Percentiles rank a stretch among this genome's conserved stretches.
phyloP scores from a whole-genome alignment of 192 early-diverging fungal genomes.

The Linderina pennispora region DNA sequence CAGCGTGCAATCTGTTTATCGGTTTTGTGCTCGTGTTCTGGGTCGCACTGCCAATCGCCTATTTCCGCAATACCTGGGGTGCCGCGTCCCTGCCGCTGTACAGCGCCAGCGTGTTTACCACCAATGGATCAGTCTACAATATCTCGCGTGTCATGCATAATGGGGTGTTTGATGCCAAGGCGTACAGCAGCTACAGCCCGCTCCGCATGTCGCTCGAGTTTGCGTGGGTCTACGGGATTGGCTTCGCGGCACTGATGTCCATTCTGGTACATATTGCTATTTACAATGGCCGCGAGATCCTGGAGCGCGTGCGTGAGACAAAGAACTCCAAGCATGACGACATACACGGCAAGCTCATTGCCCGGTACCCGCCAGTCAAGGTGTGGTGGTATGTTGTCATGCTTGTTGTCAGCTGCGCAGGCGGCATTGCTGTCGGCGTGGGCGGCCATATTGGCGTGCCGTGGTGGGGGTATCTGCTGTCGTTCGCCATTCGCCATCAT shows the following conservation, averaged over 20 bases:
- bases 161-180: slow-evolving; percentile 49
- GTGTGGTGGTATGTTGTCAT: slow-evolving; percentile 66
- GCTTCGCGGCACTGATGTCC: slow-evolving; percentile 63
- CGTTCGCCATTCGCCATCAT: slow-evolving; percentile 58
- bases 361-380: slow-evolving; percentile 65
- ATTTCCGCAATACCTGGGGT: slow-evolving; percentile 64
- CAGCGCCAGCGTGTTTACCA: slow-evolving; percentile 54
- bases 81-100: slow-evolving; percentile 57
- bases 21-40: slow-evolving; percentile 70
- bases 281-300: slow-evolving; percentile 68
- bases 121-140: slow-evolving; percentile 54
- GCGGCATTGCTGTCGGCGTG: slow-evolving; percentile 48
- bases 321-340: slow-evolving; percentile 59
- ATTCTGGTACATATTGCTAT: slow-evolving; percentile 62
- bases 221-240: slow-evolving; percentile 62
- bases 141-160: slow-evolving; percentile 51
- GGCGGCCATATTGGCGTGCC: slow-evolving; percentile 68
- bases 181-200: slow-evolving; percentile 58
- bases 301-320: slow-evolving; percentile 53
- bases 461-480: slow-evolving; percentile 72
- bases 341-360: slow-evolving; percentile 69
- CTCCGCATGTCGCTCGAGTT: slow-evolving; percentile 65
- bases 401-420: slow-evolving; percentile 49
- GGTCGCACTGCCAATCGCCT: slow-evolving; percentile 66
- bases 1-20: slow-evolving; percentile 63